Base-by-base conservation (phyloP, 225 moss, liverwort and hornwort species). In the Bryum argenteum region DNA sequence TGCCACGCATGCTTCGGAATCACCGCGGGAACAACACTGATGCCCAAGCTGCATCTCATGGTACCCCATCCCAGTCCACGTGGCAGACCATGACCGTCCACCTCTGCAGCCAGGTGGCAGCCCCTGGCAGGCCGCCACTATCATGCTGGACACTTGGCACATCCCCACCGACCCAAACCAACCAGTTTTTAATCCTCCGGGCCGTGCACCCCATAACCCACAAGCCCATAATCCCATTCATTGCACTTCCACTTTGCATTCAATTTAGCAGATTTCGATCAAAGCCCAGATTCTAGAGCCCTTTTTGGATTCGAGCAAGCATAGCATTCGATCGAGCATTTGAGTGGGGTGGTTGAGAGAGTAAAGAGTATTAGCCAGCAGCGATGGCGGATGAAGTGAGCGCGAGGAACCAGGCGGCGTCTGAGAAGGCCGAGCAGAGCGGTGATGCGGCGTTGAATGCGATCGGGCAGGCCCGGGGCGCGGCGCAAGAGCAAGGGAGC, bases 401-500 rank as follows among this genome's bases (percentile, higher is more conserved):
- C 22, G 0, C 3, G 68, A 67, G 40, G 71, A 70, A 62, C 6
- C 65, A 81, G 9, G 63, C 0, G 39, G 84, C 84, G 0, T 24
- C 78, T 0, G 81, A 75, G 10, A 79, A 79, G 73, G 3, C 85
- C 39, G 65, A 71, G 14, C 72, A 79, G 66, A 79, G 78, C 3
- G 66, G 69, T 4, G 85, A 85, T 11, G 76, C 81, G 19, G 76
- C 82, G 1, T 6, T 65, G 66, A 76, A 85, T n/a, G 33, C 58
- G 0, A 58, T 82, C 12, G 73, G 56, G 8, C 81, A 85, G 52
- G 78, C 10, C 42, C 82, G 78, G 1, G 79, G 75, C 7, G 82
- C 79, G 26, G 85, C 79, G 4, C 81, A 85, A 47, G 76, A 85
- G 57, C 81, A 85, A 45, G 73, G 82, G 1, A 38, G 14, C 12